Evolutionary conservation across 495 filamentous ascomycete species (phyloP).

Genomic region (Penicillium paxilli): DNA sequence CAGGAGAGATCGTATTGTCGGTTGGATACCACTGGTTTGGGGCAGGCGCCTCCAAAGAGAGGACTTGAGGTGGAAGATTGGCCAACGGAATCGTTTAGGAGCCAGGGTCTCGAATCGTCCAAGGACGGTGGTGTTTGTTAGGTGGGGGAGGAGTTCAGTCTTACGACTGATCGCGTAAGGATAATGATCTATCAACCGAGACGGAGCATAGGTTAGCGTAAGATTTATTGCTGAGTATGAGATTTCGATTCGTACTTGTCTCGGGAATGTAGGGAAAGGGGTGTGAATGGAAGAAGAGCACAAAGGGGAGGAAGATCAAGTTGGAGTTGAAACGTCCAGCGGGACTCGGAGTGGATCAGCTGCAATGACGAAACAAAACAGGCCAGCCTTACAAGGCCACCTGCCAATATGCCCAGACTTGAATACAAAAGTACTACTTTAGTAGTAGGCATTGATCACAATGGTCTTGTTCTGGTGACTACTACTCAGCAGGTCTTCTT

Average conservation of each 20-base stretch:
- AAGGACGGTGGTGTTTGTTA: not conserved
- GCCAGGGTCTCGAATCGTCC: conserved; percentile 33
- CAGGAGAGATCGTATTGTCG: conserved; percentile 11
- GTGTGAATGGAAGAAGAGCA: not conserved
- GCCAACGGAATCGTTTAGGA: conserved; percentile 40
- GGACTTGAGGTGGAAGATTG: conserved; percentile 20
- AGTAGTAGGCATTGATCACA: too few relatives aligned
- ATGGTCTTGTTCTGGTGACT: too few relatives aligned
- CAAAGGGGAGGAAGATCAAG: too few relatives aligned
- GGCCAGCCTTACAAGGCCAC: too few relatives aligned
- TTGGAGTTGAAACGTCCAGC: not conserved
- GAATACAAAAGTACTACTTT: too few relatives aligned
- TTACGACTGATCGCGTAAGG: not conserved
- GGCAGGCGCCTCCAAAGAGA: conserved; percentile 20
- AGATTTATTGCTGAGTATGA: not conserved
- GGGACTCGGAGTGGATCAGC: not conserved
- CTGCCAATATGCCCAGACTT: too few relatives aligned
- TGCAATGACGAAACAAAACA: too few relatives aligned
- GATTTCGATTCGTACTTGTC: not conserved
- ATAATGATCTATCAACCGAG: too few relatives aligned
- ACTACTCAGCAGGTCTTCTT: too few relatives aligned
- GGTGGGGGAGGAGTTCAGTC: not conserved
- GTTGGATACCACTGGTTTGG: conserved; percentile 16
- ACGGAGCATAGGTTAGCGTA: not conserved
- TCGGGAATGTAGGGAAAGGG: not conserved